Conservation (phyloP, 2,329 filamentous ascomycete genomes). For the Pseudogymnoascus sp. region DNA sequence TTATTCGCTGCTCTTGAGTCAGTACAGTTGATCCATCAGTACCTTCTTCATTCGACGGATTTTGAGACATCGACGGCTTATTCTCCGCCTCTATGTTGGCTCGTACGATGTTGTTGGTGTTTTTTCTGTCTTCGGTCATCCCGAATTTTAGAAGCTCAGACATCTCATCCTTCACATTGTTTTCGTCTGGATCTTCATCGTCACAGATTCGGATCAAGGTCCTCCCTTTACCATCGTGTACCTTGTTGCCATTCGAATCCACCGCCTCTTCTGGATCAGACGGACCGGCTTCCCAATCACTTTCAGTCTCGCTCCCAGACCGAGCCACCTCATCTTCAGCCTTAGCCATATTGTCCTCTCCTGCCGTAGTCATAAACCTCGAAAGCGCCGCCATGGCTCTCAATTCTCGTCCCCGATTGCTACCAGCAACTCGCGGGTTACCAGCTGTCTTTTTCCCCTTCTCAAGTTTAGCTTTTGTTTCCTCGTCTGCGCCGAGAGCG, state of each 20-base stretch:
- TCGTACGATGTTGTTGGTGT: not conserved
- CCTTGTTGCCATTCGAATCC: conserved; percentile 55
- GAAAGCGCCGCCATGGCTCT: conserved; percentile 53
- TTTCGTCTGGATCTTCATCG: conserved; percentile 55
- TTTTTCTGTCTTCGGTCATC: conserved; percentile 17
- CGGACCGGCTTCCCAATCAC: conserved; percentile 33
- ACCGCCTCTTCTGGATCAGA: conserved; percentile 44
- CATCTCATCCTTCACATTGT: conserved; percentile 54
- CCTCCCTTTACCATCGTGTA: conserved; percentile 59
- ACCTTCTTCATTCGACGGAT: not conserved
- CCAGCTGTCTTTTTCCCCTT: conserved; percentile 44
- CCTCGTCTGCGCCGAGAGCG: conserved; percentile 44
- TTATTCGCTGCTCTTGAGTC: not conserved
- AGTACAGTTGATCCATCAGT: not conserved
- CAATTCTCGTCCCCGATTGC: conserved; percentile 51
- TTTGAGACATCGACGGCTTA: not conserved
- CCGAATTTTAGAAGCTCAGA: conserved; percentile 47
- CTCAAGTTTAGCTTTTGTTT: conserved; percentile 37
- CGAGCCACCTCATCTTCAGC: conserved; percentile 32
- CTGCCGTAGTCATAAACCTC: conserved; percentile 41
- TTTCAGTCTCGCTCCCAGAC: conserved; percentile 37
- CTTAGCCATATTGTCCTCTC: conserved; percentile 25
- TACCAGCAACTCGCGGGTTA: conserved; percentile 53
- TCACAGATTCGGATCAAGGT: conserved; percentile 69
- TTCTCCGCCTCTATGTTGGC: not conserved